These are phyloP conservation scores for Candida sojae DNA, from an alignment of 1,139 yeast genomes.

Conservation along the genomic window DNA sequence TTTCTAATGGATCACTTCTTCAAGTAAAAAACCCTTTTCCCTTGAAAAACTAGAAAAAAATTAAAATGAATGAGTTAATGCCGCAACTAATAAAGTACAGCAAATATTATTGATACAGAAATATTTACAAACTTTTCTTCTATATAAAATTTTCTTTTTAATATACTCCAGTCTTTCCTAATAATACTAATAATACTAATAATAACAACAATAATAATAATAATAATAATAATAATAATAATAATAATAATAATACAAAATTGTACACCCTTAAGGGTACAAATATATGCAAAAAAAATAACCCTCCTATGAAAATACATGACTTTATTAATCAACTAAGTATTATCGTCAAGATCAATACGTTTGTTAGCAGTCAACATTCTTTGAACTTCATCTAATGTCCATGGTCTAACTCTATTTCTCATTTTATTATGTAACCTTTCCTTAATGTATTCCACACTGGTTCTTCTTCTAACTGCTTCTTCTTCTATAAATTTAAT, in stretches of 20 bases:
- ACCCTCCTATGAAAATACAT: background rate
- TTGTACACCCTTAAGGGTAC: background rate
- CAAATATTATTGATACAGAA: background rate
- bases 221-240: background rate
- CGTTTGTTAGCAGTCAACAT: slow-evolving; percentile 37
- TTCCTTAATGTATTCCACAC: slow-evolving; percentile 31
- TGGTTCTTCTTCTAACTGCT: slow-evolving; percentile 22
- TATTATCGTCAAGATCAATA: slow-evolving; percentile 27
- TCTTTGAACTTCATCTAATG: slow-evolving; percentile 41
- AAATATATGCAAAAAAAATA: background rate
- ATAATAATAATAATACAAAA: slow-evolving; percentile 4
- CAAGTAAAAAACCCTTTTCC: background rate
- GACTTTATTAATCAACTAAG: background rate
- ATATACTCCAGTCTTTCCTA: too few relatives aligned
- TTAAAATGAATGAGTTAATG: background rate
- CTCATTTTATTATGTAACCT: slow-evolving; percentile 35
- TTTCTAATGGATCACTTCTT: too few relatives aligned
- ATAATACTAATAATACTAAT: background rate
- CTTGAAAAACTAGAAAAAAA: background rate
- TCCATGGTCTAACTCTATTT: slow-evolving; percentile 37
- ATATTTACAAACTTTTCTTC: background rate
- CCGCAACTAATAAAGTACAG: background rate
- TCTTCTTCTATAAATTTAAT: slow-evolving; percentile 38
- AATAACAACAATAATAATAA: background rate
- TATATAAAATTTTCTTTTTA: background rate